phyloP scores from a whole-genome alignment of 305 asterid species.

The Fraxinus velutina region DNA sequence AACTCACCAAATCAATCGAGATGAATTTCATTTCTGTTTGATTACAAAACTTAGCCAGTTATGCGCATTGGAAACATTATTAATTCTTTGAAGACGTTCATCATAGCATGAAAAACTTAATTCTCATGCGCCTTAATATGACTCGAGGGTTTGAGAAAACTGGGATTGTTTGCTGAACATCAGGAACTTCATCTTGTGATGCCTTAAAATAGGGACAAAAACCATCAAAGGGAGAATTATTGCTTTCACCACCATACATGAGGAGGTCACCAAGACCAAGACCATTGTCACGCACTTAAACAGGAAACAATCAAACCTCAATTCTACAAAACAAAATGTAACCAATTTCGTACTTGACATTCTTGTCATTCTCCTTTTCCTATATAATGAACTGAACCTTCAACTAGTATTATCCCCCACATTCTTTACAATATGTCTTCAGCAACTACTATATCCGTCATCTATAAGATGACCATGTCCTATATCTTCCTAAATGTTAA shows the following conservation, averaged over 20 bases:
- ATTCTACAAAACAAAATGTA: slow-evolving; percentile 36
- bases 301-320: slow-evolving; percentile 29
- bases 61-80: not conserved
- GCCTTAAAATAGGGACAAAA: not conserved
- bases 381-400: slow-evolving; percentile 40
- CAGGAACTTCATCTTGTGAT: not conserved
- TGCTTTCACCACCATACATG: not conserved
- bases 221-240: not conserved
- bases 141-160: not conserved
- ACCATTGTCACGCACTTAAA: slow-evolving; percentile 25
- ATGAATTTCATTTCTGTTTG: not conserved
- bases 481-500: slow-evolving; percentile 23
- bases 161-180: not conserved
- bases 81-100: not conserved
- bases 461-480: slow-evolving; percentile 22
- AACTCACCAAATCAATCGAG: not conserved
- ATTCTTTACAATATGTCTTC: slow-evolving; percentile 65
- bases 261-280: not conserved
- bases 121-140: not conserved
- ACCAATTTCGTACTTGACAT: slow-evolving; percentile 29
- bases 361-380: slow-evolving; percentile 37
- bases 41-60: not conserved
- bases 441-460: slow-evolving; percentile 46
- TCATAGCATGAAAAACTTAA: not conserved
- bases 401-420: slow-evolving; percentile 32